These are phyloP conservation scores for Magnusiomyces fungicola DNA, from an alignment of 1,139 yeast species.

Conservation along the genomic window DNA sequence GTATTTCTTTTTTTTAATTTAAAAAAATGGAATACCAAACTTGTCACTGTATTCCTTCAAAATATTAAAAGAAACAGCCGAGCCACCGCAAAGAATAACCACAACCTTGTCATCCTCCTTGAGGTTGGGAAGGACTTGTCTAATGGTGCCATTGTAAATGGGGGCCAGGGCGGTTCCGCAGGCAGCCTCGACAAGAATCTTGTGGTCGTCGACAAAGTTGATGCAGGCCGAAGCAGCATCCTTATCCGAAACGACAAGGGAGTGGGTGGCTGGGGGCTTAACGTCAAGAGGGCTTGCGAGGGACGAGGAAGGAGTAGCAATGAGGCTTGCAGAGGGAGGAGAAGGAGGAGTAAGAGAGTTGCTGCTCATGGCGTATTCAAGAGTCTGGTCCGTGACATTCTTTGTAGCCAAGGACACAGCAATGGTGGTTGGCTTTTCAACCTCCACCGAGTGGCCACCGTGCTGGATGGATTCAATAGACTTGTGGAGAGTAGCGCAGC, in stretches of 20 bases:
- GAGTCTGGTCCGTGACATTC: slow-evolving; percentile 44
- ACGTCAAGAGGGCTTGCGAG: slow-evolving; percentile 19
- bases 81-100: slow-evolving; percentile 32
- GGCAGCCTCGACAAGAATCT: slow-evolving; percentile 59
- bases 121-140: slow-evolving; percentile 24
- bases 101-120: slow-evolving; percentile 24
- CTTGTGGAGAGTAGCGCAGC: slow-evolving; percentile 50
- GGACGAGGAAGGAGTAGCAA: too few relatives aligned
- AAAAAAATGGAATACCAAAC: slow-evolving; percentile 17
- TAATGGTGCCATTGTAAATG: slow-evolving; percentile 34
- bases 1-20: too few relatives aligned
- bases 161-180: slow-evolving; percentile 65
- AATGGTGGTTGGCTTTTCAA: slow-evolving; percentile 44
- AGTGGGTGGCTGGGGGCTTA: slow-evolving; percentile 35
- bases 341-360: slow-evolving; percentile 15
- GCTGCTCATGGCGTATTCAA: slow-evolving; percentile 37
- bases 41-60: slow-evolving; percentile 24
- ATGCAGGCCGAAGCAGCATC: slow-evolving; percentile 46
- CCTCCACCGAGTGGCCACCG: slow-evolving; percentile 32
- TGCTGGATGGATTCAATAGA: slow-evolving; percentile 38
- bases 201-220: slow-evolving; percentile 44
- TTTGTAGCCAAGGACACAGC: slow-evolving; percentile 62
- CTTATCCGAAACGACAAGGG: slow-evolving; percentile 46
- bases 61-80: slow-evolving; percentile 27
- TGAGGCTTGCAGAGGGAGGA: too few relatives aligned